phyloP scores from a whole-genome alignment of 2,329 filamentous ascomycete genomes.

The Apiospora sp. region DNA sequence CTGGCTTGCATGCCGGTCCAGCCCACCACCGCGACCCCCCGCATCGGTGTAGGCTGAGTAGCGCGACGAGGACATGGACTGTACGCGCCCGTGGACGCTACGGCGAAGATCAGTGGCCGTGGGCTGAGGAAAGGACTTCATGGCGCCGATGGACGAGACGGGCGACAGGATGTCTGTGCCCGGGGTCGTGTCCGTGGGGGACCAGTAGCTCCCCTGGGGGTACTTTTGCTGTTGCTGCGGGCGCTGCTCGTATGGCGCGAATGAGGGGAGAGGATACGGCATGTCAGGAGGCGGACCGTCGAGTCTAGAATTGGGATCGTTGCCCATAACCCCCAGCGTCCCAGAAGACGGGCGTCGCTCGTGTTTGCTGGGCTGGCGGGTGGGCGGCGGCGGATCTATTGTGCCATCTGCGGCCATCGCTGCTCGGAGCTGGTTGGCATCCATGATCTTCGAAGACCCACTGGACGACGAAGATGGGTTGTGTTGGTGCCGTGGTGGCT shows the following conservation, averaged over 20 bases:
- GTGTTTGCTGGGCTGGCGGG: not conserved
- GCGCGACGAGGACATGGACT: slow-evolving; percentile 8
- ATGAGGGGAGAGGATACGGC: not conserved
- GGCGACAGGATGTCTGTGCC: not conserved
- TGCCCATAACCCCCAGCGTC: not conserved
- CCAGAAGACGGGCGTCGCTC: not conserved
- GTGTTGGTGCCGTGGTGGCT: slow-evolving; percentile 3
- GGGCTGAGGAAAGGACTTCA: not conserved
- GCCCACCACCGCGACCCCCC: not conserved
- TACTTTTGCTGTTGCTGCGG: not conserved
- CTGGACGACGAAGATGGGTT: not conserved
- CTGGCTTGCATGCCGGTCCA: not conserved
- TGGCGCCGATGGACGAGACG: not conserved
- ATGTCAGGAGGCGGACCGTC: not conserved
- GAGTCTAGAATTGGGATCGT: not conserved
- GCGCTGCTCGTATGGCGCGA: not conserved
- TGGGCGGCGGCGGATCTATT: not conserved
- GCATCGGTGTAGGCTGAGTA: not conserved
- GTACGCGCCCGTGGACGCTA: not conserved
- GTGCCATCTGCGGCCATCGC: not conserved
- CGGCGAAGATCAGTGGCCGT: not conserved
- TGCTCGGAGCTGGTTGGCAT: not conserved
- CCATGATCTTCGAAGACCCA: not conserved
- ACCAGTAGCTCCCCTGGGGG: not conserved
- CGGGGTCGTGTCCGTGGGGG: not conserved